phyloP scores from a whole-genome alignment of 202 grass and related monocot species.

The Setaria italica region DNA sequence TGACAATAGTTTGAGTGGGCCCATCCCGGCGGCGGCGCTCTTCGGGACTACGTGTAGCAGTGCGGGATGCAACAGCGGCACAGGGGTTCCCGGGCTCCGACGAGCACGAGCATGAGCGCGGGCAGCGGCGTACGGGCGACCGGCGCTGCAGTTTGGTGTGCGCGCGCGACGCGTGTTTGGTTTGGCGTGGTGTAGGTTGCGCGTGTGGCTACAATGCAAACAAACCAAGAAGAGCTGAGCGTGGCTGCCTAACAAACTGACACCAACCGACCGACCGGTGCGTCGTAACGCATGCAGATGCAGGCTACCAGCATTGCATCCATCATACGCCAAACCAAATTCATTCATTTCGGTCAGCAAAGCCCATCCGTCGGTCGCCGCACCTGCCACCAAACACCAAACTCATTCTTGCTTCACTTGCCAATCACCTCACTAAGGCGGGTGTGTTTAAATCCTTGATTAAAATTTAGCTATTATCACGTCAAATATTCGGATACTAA shows the following conservation, averaged over 20 bases:
- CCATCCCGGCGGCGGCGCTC: slow-evolving; percentile 49
- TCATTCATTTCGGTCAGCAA: not conserved
- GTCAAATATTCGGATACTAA: too few species aligned
- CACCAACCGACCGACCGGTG: slow-evolving; percentile 20
- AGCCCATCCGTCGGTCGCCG: not conserved
- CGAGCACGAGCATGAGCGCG: too few species aligned
- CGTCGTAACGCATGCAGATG: not conserved
- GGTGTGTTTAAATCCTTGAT: too few species aligned
- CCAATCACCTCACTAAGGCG: not conserved
- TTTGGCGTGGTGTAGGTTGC: not conserved
- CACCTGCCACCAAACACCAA: slow-evolving; percentile 29
- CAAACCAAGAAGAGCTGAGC: not conserved
- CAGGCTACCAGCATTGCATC: not conserved
- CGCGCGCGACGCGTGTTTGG: too few species aligned
- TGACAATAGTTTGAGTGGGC: slow-evolving; percentile 62
- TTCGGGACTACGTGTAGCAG: too few species aligned
- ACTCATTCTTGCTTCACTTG: not conserved
- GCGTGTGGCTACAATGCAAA: not conserved
- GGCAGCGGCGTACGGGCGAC: too few species aligned
- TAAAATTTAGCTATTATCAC: too few species aligned
- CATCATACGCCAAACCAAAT: not conserved
- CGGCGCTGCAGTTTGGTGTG: too few species aligned
- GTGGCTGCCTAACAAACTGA: not conserved
- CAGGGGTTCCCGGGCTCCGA: too few species aligned
- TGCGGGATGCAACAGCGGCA: too few species aligned